Percentiles rank a stretch among this genome's conserved stretches.
Evolutionary conservation across 495 filamentous ascomycete species (phyloP).

Genomic region (Penicillium ochrochloron): DNA sequence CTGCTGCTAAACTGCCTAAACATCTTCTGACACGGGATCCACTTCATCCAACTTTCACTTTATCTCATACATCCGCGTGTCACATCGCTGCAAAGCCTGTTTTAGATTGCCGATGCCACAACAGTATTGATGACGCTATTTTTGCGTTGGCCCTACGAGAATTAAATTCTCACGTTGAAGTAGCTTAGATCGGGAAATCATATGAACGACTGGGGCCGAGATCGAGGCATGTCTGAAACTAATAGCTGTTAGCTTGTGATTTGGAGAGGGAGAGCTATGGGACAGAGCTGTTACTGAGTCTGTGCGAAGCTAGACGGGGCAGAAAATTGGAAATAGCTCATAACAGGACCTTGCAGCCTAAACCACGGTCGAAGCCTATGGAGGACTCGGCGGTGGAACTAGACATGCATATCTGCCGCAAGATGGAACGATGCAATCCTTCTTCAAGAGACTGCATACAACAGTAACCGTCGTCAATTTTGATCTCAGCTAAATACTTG

Average conservation of each 20-base stretch:
- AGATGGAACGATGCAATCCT: background rate
- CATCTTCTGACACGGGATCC: conserved; percentile 5
- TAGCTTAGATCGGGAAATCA: background rate
- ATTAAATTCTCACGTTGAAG: background rate
- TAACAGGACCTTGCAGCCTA: conserved; percentile 1
- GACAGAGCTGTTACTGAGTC: background rate
- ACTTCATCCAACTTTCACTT: conserved; percentile 8
- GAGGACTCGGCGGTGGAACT: background rate
- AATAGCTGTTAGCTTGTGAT: background rate
- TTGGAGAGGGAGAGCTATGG: background rate
- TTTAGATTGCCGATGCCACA: background rate
- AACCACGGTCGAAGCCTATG: background rate
- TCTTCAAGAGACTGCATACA: background rate
- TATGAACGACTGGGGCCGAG: background rate
- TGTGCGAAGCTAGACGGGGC: background rate
- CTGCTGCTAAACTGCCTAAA: background rate
- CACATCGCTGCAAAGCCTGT: conserved; percentile 14
- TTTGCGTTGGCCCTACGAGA: background rate
- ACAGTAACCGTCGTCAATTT: background rate
- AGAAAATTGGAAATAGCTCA: background rate
- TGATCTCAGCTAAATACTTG: background rate
- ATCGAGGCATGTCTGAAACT: background rate
- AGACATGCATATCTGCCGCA: background rate
- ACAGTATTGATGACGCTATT: background rate
- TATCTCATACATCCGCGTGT: conserved; percentile 17